Evolutionary conservation across 2,329 filamentous ascomycete genomes (phyloP).

Genomic region (Teratosphaeria epicoccoides): DNA sequence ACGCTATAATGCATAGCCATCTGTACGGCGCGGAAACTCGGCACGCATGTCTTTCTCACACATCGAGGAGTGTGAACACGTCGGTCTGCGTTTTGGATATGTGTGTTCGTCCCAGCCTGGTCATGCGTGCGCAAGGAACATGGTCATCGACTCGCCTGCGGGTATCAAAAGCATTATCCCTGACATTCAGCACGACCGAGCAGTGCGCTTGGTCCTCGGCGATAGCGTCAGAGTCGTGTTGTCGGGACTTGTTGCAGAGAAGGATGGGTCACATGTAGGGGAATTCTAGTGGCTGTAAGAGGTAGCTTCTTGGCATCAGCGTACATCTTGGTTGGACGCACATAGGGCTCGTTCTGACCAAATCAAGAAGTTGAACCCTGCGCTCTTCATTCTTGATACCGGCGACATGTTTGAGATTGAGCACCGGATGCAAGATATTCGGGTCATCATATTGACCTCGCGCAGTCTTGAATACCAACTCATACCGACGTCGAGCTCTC

Average conservation of each 20-base stretch:
- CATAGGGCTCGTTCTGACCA: not conserved
- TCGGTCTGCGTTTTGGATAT: not conserved
- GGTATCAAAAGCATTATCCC: not conserved
- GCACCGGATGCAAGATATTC: not conserved
- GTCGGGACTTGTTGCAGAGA: not conserved
- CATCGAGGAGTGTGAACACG: not conserved
- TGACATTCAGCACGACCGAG: not conserved
- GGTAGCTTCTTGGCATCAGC: not conserved
- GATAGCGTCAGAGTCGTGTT: not conserved
- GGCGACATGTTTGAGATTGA: not conserved
- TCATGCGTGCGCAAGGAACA: not conserved
- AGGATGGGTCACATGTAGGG: not conserved
- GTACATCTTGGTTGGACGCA: not conserved
- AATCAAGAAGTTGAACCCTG: not conserved
- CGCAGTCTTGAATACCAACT: not conserved
- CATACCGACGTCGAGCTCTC: not conserved
- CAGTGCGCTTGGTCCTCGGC: not conserved
- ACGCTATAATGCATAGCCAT: not conserved
- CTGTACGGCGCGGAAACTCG: not conserved
- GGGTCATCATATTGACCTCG: not conserved
- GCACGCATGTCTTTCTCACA: not conserved
- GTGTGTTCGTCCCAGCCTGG: not conserved
- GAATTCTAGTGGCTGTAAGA: not conserved
- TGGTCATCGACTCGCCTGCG: not conserved
- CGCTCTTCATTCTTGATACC: not conserved